Evolutionary conservation across 345 rosid genomes (phyloP), one percentile per base, ranked within the genome.

Genomic region (Citrus reticulata): DNA sequence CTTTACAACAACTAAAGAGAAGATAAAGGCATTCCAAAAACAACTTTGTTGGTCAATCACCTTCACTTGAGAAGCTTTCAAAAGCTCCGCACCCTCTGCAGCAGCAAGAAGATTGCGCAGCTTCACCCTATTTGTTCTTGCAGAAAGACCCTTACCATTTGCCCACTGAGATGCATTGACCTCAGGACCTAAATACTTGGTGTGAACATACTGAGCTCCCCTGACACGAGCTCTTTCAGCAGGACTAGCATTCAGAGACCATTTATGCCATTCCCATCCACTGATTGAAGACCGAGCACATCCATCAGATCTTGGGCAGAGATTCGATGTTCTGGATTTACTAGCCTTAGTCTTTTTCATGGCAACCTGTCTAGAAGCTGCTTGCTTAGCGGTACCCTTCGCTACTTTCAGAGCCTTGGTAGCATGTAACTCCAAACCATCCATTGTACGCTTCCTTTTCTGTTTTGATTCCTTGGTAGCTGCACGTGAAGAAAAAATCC

Each of bases 51-150:
- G 73, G 64, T 59, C 61, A 63, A 42, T 80, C 81, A 96, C 99
- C 98, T 91, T 93, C 88, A 97, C 83, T 81, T 94, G 99, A 42
- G 98, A 90, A 82, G 88, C 83, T 89, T 97, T 97, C 85, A 97
- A 80, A 80, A 97, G 92, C 76, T 97, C 99, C 62, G 93, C 97
- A 82, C 99, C 98, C 78, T 97, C 98, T 25, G 90, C 98, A 81
- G 95, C 98, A 86, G 98, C 99, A 80, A 97, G 88, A 87, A 97
- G 99, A 88, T 88, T 97, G 55, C 98, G 99, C 89, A 91, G 70
- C 88, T 94, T 97, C 81, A 88, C 97, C 85, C 99, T 89, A 79
- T 93, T 94, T 39, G 99, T 94, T 85, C 99, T 94, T 68, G 98
- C 99, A 80, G 98, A 97, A 79, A 92, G 93, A 79, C 87, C 93